These are phyloP conservation scores for Kewa caespitosa DNA, from an alignment of 179 eudicot species.

Conservation along the genomic window DNA sequence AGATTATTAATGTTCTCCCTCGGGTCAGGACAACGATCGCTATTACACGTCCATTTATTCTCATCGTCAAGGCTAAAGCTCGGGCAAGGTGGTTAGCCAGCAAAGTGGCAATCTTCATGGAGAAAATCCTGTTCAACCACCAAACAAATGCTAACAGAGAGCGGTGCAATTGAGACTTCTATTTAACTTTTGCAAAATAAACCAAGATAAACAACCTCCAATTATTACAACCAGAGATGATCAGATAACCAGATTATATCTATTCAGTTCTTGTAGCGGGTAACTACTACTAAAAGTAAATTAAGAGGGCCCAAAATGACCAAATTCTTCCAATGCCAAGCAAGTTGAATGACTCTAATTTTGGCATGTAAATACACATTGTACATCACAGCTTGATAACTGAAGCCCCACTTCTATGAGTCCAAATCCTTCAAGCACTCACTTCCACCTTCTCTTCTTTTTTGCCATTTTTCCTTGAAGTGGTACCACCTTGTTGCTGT, in stretches of 20 bases:
- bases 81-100: no score
- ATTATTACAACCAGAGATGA: not conserved
- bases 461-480: conserved; percentile 43
- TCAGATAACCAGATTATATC: not conserved
- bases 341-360: not conserved
- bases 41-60: no score
- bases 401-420: not conserved
- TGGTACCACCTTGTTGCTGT: conserved; percentile 40
- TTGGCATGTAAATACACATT: conserved; percentile 13
- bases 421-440: conserved; percentile 27
- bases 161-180: no score
- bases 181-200: no score
- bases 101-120: no score
- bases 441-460: conserved; percentile 41
- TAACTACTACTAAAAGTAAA: not conserved
- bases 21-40: no score
- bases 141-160: no score
- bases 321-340: conserved; percentile 5
- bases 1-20: no score
- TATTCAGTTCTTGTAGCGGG: not conserved
- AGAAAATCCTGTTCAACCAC: no score
- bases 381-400: not conserved
- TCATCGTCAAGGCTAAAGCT: no score
- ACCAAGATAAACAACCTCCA: not conserved
- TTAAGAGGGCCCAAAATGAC: not conserved